Evolutionary conservation across 306 rosid genomes (phyloP).

Genomic region (Ormosia semicastrata): DNA sequence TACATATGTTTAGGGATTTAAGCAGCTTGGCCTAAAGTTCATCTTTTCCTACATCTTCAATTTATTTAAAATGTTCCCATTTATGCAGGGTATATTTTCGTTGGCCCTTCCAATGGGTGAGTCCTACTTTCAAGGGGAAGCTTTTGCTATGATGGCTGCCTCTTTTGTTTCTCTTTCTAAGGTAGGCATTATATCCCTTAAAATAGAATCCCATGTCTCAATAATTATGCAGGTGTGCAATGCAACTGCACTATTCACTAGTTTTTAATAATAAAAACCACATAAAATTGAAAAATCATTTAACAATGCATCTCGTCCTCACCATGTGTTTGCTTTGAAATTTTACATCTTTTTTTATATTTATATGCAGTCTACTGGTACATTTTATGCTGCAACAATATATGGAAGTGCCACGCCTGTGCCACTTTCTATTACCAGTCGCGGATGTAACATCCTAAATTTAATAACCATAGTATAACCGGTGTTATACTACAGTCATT

Average conservation of each 20-base stretch:
- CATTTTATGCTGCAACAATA: slow-evolving; percentile 60
- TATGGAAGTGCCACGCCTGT: slow-evolving; percentile 70
- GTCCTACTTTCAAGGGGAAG: slow-evolving; percentile 83
- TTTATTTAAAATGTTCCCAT: background rate
- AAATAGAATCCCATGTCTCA: background rate
- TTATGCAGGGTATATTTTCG: slow-evolving; percentile 67
- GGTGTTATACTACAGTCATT: no score
- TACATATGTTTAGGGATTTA: background rate
- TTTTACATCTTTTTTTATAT: no score
- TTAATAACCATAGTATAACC: no score
- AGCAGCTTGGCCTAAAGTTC: background rate
- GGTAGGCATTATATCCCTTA: background rate
- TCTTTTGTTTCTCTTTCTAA: slow-evolving; percentile 79
- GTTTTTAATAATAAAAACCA: no score
- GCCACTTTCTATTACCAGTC: slow-evolving; percentile 59
- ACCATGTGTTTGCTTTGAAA: no score
- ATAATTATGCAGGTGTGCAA: background rate
- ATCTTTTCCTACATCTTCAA: background rate
- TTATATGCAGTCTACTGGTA: no score
- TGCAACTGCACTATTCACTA: background rate
- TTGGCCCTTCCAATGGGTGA: slow-evolving; percentile 89
- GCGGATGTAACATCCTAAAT: no score
- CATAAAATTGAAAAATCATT: no score
- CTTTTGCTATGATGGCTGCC: slow-evolving; percentile 83
- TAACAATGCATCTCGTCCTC: no score